Evolutionary conservation across 352 stramenopile genomes (phyloP).

Genomic region (Phytophthora idaei): DNA sequence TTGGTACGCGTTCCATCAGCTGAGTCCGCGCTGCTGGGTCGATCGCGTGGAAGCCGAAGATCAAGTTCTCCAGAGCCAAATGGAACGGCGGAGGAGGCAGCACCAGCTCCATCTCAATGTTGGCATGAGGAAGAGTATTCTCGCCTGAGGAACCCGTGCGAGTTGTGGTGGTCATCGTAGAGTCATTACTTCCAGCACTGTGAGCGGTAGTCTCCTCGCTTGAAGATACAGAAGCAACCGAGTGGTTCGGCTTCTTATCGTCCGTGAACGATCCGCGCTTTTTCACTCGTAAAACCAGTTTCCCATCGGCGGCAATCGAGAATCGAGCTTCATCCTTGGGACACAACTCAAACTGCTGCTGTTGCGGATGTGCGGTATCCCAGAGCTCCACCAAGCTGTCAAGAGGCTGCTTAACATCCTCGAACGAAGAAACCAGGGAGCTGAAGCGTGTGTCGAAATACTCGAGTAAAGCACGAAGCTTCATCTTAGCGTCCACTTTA

Average conservation of each 20-base stretch:
- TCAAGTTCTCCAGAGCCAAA: slow-evolving; percentile 69
- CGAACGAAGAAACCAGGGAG: slow-evolving; percentile 26
- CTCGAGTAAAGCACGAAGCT: slow-evolving; percentile 52
- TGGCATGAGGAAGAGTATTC: slow-evolving; percentile 14
- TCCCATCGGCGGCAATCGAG: slow-evolving; percentile 47
- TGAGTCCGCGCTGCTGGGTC: slow-evolving; percentile 56
- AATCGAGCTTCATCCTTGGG: slow-evolving; percentile 63
- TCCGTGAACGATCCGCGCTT: slow-evolving; percentile 40
- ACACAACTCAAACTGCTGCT: slow-evolving; percentile 38
- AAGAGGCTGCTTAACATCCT: slow-evolving; percentile 30
- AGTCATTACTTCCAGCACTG: slow-evolving; percentile 14
- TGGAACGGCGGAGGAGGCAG: slow-evolving; percentile 57
- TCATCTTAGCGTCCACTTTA: slow-evolving; percentile 59
- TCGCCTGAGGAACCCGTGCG: slow-evolving; percentile 15
- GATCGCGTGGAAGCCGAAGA: slow-evolving; percentile 78
- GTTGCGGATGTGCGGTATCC: slow-evolving; percentile 38
- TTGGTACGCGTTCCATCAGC: slow-evolving; percentile 75
- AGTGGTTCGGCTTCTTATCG: slow-evolving; percentile 29
- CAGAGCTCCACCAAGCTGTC: slow-evolving; percentile 41
- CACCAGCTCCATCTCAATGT: slow-evolving; percentile 28
- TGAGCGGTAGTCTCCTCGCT: slow-evolving; percentile 21
- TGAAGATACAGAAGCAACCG: slow-evolving; percentile 12
- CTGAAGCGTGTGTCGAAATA: slow-evolving; percentile 58
- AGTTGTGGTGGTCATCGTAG: slow-evolving; percentile 14
- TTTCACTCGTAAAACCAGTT: slow-evolving; percentile 53